Percentiles rank a stretch among this genome's conserved stretches.
phyloP scores from a whole-genome alignment of 768 basidiomycete genomes.

The Omphalotus guepiniiformis region DNA sequence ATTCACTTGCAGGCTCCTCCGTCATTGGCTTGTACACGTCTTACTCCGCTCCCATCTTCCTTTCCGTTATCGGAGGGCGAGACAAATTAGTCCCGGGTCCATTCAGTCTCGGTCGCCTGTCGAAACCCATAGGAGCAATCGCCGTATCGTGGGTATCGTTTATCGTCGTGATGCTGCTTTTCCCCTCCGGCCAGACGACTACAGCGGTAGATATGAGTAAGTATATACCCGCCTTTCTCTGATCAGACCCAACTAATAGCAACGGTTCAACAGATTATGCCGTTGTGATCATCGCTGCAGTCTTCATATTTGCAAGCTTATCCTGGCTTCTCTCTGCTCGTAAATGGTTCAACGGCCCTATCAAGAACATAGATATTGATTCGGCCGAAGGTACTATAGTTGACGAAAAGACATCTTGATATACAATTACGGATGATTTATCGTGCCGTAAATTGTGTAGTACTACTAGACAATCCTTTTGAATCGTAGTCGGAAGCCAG shows the following conservation, averaged over 20 bases:
- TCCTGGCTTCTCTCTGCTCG: conserved; percentile 67
- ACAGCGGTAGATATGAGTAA: conserved; percentile 52
- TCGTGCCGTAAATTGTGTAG: too few relatives aligned
- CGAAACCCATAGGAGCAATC: conserved; percentile 51
- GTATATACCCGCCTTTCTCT: conserved; percentile 16
- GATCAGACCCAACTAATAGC: background rate
- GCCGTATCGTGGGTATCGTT: conserved; percentile 68
- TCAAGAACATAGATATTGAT: conserved; percentile 48
- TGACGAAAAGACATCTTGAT: background rate
- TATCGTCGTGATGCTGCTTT: conserved; percentile 54
- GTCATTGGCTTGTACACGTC: conserved; percentile 71
- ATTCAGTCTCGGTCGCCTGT: conserved; percentile 60
- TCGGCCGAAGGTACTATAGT: conserved; percentile 11
- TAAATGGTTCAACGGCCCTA: conserved; percentile 69
- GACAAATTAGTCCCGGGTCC: conserved; percentile 53
- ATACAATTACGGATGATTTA: too few relatives aligned
- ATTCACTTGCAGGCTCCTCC: conserved; percentile 18
- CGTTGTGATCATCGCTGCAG: conserved; percentile 58
- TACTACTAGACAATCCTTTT: too few relatives aligned
- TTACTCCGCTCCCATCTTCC: conserved; percentile 64
- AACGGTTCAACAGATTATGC: conserved; percentile 52
- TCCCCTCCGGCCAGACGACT: conserved; percentile 41
- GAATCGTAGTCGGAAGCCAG: too few relatives aligned
- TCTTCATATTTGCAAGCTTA: conserved; percentile 58
- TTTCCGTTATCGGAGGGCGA: conserved; percentile 67